phyloP scores from a whole-genome alignment of 2,329 filamentous ascomycete genomes.

The Reticulascus tulasneorum region DNA sequence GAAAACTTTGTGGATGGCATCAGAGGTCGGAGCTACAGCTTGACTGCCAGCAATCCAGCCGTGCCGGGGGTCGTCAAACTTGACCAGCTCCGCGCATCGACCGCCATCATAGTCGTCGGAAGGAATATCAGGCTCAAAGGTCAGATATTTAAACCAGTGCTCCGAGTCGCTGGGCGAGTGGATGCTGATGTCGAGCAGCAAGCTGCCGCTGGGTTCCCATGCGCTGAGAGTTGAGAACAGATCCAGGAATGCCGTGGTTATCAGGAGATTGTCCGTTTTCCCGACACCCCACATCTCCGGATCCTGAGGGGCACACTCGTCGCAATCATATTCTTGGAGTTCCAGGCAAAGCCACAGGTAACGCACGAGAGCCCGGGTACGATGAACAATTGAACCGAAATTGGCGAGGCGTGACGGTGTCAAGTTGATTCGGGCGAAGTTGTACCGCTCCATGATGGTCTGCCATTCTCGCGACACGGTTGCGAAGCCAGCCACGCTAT shows the following conservation, averaged over 20 bases:
- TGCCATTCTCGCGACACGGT: conserved; percentile 29
- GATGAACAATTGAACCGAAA: conserved; percentile 22
- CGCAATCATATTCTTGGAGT: conserved; percentile 24
- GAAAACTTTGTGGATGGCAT: conserved; percentile 19
- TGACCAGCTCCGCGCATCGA: too few species aligned
- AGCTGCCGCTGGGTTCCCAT: conserved; percentile 20
- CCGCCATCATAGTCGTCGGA: too few species aligned
- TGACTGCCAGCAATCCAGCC: conserved; percentile 17
- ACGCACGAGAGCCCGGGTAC: conserved; percentile 21
- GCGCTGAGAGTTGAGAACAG: conserved; percentile 23
- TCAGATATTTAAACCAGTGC: conserved; percentile 26
- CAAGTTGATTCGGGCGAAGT: conserved; percentile 25
- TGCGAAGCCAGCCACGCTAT: conserved; percentile 18
- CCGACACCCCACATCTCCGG: too few species aligned
- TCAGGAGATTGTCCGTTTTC: too few species aligned
- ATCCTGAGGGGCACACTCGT: conserved; percentile 13
- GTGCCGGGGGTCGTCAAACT: conserved; percentile 16
- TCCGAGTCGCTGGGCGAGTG: conserved; percentile 25
- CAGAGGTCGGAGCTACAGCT: conserved; percentile 8
- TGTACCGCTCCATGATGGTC: conserved; percentile 21
- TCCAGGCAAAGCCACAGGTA: conserved; percentile 27
- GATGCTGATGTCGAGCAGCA: conserved; percentile 26
- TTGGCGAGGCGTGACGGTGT: conserved; percentile 22
- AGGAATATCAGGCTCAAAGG: conserved; percentile 20
- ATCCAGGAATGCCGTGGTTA: conserved; percentile 15